Base-by-base conservation (phyloP, 371 early-diverging fungal species). In the Vavraia culicis region DNA sequence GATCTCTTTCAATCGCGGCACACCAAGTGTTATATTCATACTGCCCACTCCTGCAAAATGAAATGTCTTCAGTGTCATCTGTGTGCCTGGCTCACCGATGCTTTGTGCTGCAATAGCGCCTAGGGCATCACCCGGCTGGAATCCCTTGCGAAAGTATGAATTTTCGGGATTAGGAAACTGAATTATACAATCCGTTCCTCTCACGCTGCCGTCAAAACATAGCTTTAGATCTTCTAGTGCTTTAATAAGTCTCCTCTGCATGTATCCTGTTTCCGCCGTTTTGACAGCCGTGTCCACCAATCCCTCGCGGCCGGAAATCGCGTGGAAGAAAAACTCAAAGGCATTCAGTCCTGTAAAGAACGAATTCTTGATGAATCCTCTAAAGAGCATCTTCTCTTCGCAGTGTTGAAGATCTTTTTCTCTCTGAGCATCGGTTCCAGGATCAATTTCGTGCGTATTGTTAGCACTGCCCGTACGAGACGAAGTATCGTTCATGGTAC, bases 61-160 rank as follows among this genome's bases (percentile, higher is more conserved):
- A 83, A 96, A 96, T 63, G 98, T 90, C 69, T 93, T 93, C 52
- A 96, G 72, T 36, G 98, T 96, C 98, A 96, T 96, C 69, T 96
- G 95, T 0, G 95, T 98, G 53, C 90, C 90, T 22, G 98, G 98
- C 64, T 94, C 95, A 58, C 95, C 94, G 61, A 98, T 89, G 48
- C 81, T 80, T 67, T 93, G 94, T 0, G 88, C 93, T 27, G 88
- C 93, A 43, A 98, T 73, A 31, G 94, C 88, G 37, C 98, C 95
- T 4, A 62, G 64, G 13, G 68, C 63, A 3, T 83, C 77, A 44
- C 90, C 64, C 10, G 90, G 88, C 52, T 91, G n/a, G n/a, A n/a
- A n/a, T n/a, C n/a, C n/a, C n/a, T n/a, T n/a, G n/a, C n/a, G n/a
- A n/a, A n/a, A n/a, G n/a, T n/a, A n/a, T n/a, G n/a, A n/a, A n/a